These are phyloP conservation scores for Baudoinia panamericana DNA, from an alignment of 495 filamentous ascomycete genomes.

Conservation along the genomic window DNA sequence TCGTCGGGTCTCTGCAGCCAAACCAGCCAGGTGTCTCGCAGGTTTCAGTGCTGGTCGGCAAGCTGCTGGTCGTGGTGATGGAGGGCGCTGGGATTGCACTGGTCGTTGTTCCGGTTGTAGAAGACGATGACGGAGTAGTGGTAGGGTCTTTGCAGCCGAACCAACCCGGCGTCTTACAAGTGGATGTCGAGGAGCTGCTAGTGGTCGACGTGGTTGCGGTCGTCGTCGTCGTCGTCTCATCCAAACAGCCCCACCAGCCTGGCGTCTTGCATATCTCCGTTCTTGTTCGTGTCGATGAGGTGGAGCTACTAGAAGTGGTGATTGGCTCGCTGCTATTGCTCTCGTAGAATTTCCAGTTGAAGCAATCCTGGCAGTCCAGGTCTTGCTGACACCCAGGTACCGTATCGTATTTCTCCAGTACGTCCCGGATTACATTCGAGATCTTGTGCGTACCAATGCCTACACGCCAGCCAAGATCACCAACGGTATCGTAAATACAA, in stretches of 20 bases:
- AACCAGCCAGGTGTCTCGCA: conserved; percentile 20
- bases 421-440: conserved; percentile 66
- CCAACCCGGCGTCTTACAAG: conserved; percentile 30
- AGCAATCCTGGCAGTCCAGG: conserved; percentile 76
- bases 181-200: conserved; percentile 12
- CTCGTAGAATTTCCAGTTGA: conserved; percentile 83
- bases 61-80: conserved; percentile 31
- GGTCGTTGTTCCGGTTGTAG: conserved; percentile 17
- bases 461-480: conserved; percentile 78
- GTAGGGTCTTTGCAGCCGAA: conserved; percentile 32
- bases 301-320: conserved; percentile 38
- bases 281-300: conserved; percentile 44
- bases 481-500: conserved; percentile 84
- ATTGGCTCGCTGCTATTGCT: conserved; percentile 73
- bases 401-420: conserved; percentile 65
- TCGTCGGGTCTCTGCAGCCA: conserved; percentile 30
- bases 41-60: conserved; percentile 29
- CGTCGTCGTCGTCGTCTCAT: conserved; percentile 39
- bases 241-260: conserved; percentile 66
- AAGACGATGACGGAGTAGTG: conserved; percentile 20
- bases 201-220: conserved; percentile 30
- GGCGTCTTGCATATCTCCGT: conserved; percentile 82
- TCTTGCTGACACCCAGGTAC: conserved; percentile 63
- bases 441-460: conserved; percentile 79
- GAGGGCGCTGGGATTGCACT: conserved; percentile 12